Conservation (phyloP, 192 early-diverging fungal genomes). For the Nowakowskiella sp. region DNA sequence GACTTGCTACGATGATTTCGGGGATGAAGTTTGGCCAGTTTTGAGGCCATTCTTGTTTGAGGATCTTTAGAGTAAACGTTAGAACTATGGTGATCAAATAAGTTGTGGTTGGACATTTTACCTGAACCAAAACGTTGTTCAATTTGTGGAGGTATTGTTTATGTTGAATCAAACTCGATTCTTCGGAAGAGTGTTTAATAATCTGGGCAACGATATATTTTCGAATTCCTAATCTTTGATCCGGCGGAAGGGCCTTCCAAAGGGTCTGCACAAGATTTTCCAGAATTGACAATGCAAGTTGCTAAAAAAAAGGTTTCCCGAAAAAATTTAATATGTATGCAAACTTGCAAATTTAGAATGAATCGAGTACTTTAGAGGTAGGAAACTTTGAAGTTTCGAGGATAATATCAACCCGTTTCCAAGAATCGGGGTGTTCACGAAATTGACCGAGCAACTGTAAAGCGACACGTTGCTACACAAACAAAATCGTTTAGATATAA, state of each 20-base stretch:
- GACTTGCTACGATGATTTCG: constrained; percentile 93
- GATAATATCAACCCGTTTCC: constrained; percentile 90
- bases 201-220: constrained; percentile 92
- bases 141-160: constrained; percentile 81
- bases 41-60: constrained; percentile 99
- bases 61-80: constrained; percentile 52
- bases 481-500: not conserved
- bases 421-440: constrained; percentile 89
- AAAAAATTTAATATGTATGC: not conserved
- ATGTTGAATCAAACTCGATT: constrained; percentile 65
- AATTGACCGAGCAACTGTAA: constrained; percentile 85
- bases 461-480: constrained; percentile 71
- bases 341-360: not conserved
- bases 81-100: not conserved
- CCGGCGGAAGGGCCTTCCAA: constrained; percentile 89
- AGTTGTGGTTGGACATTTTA: constrained; percentile 21
- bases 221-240: constrained; percentile 85
- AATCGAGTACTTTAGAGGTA: constrained; percentile 71
- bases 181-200: constrained; percentile 83
- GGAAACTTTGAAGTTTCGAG: constrained; percentile 69
- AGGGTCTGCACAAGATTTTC: constrained; percentile 92
- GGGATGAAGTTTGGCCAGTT: constrained; percentile 99
- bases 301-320: constrained; percentile 4
- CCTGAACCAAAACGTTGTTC: constrained; percentile 96
- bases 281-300: constrained; percentile 92